A percentile compares a stretch with the other conserved stretches of the same genome.
Evolutionary conservation across 2,329 filamentous ascomycete genomes (phyloP).

Genomic region (Phialocephala sp.): DNA sequence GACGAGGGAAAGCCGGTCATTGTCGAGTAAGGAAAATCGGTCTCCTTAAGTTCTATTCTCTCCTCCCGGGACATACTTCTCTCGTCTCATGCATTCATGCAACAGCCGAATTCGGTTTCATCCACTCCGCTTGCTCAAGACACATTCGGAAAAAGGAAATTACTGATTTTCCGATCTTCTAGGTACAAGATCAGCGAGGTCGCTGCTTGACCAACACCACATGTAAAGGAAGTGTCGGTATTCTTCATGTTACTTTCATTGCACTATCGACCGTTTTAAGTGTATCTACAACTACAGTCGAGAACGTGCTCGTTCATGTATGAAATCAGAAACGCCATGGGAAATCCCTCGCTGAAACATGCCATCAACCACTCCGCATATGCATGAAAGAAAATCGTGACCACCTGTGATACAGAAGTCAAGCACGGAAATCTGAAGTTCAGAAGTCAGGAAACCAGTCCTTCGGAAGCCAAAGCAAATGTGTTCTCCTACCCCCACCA

Average conservation of each 20-base stretch:
- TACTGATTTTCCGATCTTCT: too few relatives aligned
- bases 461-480: constrained; percentile 16
- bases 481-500: constrained; percentile 9
- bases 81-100: too few relatives aligned
- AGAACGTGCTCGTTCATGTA: constrained; percentile 14
- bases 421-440: constrained; percentile 1
- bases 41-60: too few relatives aligned
- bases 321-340: constrained; percentile 34
- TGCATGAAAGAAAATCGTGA: constrained; percentile 29
- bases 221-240: not conserved
- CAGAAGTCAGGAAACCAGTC: constrained; percentile 12
- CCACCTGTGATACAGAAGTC: constrained; percentile 10
- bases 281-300: constrained; percentile 13
- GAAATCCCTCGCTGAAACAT: constrained; percentile 32
- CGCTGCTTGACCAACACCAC: constrained; percentile 12
- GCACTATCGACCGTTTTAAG: constrained; percentile 13
- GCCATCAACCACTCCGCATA: constrained; percentile 26
- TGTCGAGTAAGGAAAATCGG: constrained; percentile 41
- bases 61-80: too few relatives aligned
- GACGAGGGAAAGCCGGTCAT: constrained; percentile 43
- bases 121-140: too few relatives aligned
- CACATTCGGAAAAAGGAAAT: too few relatives aligned
- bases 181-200: constrained; percentile 51
- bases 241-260: not conserved
- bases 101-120: too few relatives aligned